Evolutionary conservation across 169 alveolate species (phyloP).

Genomic region (Plasmodium cynomolgi): DNA sequence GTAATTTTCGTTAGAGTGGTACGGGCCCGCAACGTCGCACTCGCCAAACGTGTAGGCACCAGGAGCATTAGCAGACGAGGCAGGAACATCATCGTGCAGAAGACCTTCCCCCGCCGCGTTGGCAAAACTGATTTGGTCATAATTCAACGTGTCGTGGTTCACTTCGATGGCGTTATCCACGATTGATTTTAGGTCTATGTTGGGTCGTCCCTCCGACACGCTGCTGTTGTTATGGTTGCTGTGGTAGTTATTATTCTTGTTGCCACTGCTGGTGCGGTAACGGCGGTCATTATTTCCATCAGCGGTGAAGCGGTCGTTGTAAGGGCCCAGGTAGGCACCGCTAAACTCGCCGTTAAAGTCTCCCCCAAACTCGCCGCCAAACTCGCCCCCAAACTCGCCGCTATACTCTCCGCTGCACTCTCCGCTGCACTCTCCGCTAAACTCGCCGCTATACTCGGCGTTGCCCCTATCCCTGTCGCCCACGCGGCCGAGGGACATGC

Average conservation of each 20-base stretch:
- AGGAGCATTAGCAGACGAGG: background rate
- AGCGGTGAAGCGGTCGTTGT: background rate
- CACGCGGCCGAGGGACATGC: background rate
- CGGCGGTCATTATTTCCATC: background rate
- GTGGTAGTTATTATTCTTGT: background rate
- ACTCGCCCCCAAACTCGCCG: background rate
- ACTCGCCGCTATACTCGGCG: background rate
- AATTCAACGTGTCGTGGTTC: slow-evolving; percentile 11
- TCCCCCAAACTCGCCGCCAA: background rate
- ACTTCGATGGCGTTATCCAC: slow-evolving; percentile 63
- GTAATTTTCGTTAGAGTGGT: background rate
- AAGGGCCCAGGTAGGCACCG: background rate
- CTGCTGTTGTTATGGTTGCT: background rate
- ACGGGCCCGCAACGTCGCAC: background rate
- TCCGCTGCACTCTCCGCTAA: no score
- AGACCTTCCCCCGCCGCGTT: background rate
- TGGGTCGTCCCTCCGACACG: slow-evolving; percentile 22
- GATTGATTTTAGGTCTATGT: slow-evolving; percentile 43
- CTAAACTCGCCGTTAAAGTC: background rate
- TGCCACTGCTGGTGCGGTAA: background rate
- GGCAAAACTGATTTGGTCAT: slow-evolving; percentile 35
- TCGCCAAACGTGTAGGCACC: background rate
- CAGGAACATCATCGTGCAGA: background rate
- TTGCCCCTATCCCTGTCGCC: background rate
- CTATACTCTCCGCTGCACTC: no score